These are phyloP conservation scores for Calonectria naviculata DNA, from an alignment of 2,329 filamentous ascomycete species.

Conservation along the genomic window DNA sequence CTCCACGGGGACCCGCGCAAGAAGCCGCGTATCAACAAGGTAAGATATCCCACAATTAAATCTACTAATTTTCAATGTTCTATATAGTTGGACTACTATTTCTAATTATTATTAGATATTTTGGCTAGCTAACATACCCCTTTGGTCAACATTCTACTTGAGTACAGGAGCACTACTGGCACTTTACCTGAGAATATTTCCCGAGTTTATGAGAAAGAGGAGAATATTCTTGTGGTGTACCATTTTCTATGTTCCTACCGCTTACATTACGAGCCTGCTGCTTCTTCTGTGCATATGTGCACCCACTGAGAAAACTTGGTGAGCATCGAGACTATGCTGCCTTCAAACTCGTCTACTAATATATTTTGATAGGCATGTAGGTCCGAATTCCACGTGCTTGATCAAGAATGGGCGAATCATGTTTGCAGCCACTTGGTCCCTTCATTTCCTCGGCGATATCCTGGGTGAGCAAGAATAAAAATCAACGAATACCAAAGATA, in stretches of 20 bases:
- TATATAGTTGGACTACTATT: neutral
- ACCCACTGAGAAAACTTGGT: neutral
- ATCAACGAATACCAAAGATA: neutral
- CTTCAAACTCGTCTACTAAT: neutral
- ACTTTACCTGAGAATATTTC: neutral
- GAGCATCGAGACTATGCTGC: neutral
- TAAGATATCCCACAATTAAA: neutral
- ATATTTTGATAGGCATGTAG: slow-evolving; percentile 42
- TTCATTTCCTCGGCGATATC: neutral
- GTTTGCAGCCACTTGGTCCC: neutral
- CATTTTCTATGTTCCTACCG: neutral
- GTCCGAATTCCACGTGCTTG: neutral
- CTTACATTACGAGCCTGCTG: neutral
- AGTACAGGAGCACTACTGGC: neutral
- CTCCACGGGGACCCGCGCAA: neutral
- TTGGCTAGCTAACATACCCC: neutral
- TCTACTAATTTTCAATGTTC: neutral
- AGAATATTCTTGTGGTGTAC: neutral
- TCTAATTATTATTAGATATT: neutral
- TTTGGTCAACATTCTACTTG: neutral
- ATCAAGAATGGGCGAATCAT: neutral
- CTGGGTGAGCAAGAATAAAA: neutral
- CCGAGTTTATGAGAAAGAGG: neutral
- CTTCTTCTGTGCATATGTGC: neutral
- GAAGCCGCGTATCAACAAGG: neutral